Conservation (phyloP, 805 yeast species). For the Candida hungchunana region DNA sequence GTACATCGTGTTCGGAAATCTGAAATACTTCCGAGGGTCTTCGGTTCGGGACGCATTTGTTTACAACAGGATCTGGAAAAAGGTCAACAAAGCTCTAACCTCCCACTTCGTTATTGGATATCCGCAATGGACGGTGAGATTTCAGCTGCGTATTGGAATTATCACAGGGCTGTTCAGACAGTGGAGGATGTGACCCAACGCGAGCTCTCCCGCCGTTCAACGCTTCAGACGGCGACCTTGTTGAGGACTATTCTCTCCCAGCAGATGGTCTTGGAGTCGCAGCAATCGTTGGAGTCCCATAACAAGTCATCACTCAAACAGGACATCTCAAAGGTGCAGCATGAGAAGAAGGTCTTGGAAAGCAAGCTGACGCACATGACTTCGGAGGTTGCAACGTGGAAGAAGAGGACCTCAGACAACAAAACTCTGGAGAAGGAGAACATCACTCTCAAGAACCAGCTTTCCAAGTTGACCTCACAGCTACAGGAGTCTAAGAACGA, state of each 20-base stretch:
- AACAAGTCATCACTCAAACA: constrained; percentile 16
- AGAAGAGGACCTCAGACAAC: constrained; percentile 20
- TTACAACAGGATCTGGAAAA: neutral
- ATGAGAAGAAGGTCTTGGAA: constrained; percentile 24
- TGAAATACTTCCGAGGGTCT: constrained; percentile 2
- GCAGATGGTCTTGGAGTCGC: constrained; percentile 15
- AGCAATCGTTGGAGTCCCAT: constrained; percentile 12
- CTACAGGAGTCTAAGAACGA: constrained; percentile 28
- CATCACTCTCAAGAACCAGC: constrained; percentile 31
- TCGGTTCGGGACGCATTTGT: constrained; percentile 3
- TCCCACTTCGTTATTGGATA: no score
- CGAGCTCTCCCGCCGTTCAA: constrained; percentile 19
- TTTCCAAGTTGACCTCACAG: constrained; percentile 31
- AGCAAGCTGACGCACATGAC: constrained; percentile 15
- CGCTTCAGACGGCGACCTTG: constrained; percentile 18
- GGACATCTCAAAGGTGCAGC: constrained; percentile 18
- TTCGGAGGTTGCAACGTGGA: constrained; percentile 24
- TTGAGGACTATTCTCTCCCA: constrained; percentile 19
- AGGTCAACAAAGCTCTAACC: neutral
- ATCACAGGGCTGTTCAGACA: constrained; percentile 7
- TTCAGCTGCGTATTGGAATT: constrained; percentile 2
- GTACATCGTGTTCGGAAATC: no score
- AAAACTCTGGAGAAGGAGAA: constrained; percentile 27
- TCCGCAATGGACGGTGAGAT: constrained; percentile 2
- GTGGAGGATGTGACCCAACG: constrained; percentile 7